Base-by-base conservation (phyloP, 768 basidiomycete species). In the Trametes villosa region DNA sequence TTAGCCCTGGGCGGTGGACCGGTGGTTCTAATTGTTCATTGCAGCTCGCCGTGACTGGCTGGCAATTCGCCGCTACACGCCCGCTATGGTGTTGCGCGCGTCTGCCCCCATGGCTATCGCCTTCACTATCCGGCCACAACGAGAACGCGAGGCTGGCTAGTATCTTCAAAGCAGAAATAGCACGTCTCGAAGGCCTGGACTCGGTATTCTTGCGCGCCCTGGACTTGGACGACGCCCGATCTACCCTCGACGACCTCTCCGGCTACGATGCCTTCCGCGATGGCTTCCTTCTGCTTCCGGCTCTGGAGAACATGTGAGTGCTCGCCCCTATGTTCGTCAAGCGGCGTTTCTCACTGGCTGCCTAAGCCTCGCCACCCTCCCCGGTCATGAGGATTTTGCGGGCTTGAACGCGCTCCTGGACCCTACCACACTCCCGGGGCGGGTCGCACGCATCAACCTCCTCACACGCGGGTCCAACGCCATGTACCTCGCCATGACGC, bases 31-130 rank as follows among this genome's bases (percentile, higher is more conserved):
- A 52, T 31, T 27, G 2, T 26, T 18, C 20, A 20, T 3, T 33
- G 26, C 40, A 74, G 74, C 48, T 71, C 17, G 64, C 67, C 0
- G 55, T 75, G 22, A 60, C 67, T 9, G 72, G 70, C 57, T 74
- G 73, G 74, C 70, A 70, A 47, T 69, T 67, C 51, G 58, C 65
- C 1, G 58, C 69, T 24, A 68, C 68, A 3, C 66, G 68, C 30
- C 74, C 74, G 42, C 59, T 75, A 20, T 75, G 74, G 74, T 69
- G 68, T 20, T 75, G 74, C 53, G 74, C 67, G 3, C 71, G 70
- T n/a, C 60, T 73, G 5, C 73, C 74, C 41, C 49, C 67, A 13
- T 75, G 74, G 74, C 66, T 75, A 11, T 57, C 62, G 26, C 65
- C 65, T 18, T 72, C 74, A 24, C 47, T 71, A 6, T 57, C 65